Evolutionary conservation across 345 rosid genomes (phyloP), one percentile per base, ranked within the genome.

Genomic region (Zanthoxylum bungeanum): DNA sequence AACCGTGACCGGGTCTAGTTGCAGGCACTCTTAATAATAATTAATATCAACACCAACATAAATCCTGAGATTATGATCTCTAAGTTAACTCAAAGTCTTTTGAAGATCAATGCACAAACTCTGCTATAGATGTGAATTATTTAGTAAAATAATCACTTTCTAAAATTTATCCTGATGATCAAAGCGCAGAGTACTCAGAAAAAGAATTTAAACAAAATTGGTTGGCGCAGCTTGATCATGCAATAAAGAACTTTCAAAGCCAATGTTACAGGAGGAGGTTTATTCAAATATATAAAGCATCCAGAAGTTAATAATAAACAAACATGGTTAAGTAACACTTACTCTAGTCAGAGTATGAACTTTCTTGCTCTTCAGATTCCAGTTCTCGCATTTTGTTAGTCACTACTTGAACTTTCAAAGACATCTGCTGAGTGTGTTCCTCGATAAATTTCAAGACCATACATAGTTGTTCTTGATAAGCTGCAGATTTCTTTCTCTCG

Each of bases 401-500:
- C 11, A 81, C 78, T 21, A 17, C 70, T 33, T 78, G 70, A 66
- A 76, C 77, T 74, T 81, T 76, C 64, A 76, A 56, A 44, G 85
- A 76, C 21, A 81, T 60, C 40, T 21, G 68, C 72, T 63, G 82
- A 10, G 80, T 76, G 72, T 81, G 82, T 51, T 78, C 85, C 76
- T 81, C 80, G 0, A 81, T 62, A 39, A 33, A 73, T 62, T 70
- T 76, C 49, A 81, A 59, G 33, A 78, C 78, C 44, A 68, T 70
- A 21, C 36, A 62, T 27, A 81, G 57, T 72, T 81, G 85, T 36
- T 73, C 65, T 70, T 73, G 72, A 59, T 76, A 81, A 73, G 75
- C 85, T 55, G 80, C 78, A 0, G 78, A 78, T 76, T 76, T 81
- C 80, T 73, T 81, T 78, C 47, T 81, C 82, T 81, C 82, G 0